Percentiles rank a stretch among this genome's conserved stretches.
phyloP scores from a whole-genome alignment of 768 basidiomycete genomes.

The Russula foetens region DNA sequence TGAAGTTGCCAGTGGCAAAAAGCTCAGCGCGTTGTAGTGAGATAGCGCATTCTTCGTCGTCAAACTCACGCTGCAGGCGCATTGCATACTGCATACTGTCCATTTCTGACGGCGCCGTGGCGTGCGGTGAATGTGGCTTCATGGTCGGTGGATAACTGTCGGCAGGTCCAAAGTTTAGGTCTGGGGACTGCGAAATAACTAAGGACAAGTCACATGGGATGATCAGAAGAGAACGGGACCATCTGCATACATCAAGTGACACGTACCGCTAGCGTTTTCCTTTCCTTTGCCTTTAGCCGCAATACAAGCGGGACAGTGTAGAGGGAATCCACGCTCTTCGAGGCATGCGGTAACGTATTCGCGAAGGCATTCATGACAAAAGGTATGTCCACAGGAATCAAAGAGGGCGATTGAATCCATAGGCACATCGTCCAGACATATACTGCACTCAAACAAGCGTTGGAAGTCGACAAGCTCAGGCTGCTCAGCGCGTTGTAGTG shows the following conservation, averaged over 20 bases:
- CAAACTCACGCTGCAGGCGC: conserved; percentile 31
- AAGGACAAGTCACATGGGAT: no score
- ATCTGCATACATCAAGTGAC: neutral
- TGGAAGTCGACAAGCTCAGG: conserved; percentile 28
- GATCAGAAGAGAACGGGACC: no score
- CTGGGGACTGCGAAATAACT: no score
- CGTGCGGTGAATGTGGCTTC: no score
- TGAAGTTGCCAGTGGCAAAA: conserved; percentile 26
- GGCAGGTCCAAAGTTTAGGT: no score
- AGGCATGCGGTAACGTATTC: conserved; percentile 38
- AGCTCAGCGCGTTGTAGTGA: conserved; percentile 29
- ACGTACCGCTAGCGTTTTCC: conserved; percentile 29
- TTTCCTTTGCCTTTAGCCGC: conserved; percentile 22
- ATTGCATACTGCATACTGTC: conserved; percentile 6
- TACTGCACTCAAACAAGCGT: conserved; percentile 40
- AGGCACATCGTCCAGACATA: conserved; percentile 46
- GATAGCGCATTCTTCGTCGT: conserved; percentile 35
- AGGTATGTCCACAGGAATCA: conserved; percentile 39
- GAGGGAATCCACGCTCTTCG: conserved; percentile 46
- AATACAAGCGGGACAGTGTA: conserved; percentile 52
- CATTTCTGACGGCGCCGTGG: no score
- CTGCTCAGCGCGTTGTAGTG: conserved; percentile 29
- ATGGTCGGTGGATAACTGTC: no score
- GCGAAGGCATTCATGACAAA: conserved; percentile 47
- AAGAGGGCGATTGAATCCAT: conserved; percentile 36